phyloP scores from a whole-genome alignment of 225 moss, liverwort and hornwort genomes.

The Pseudoscleropodium purum region DNA sequence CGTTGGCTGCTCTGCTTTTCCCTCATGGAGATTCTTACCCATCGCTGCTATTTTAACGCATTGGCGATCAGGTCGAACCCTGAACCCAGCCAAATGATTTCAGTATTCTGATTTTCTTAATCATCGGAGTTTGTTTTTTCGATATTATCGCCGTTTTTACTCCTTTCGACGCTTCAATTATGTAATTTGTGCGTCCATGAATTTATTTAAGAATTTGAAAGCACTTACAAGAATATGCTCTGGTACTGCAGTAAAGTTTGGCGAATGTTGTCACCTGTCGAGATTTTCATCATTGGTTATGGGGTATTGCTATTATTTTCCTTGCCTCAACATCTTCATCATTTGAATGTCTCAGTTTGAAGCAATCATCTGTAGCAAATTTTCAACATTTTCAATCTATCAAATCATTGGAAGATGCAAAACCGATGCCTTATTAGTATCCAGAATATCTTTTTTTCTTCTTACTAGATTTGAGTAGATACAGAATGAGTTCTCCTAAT shows the following conservation, averaged over 20 bases:
- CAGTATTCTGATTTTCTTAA: not conserved
- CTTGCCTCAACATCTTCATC: not conserved
- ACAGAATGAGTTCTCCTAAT: not conserved
- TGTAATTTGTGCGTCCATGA: not conserved
- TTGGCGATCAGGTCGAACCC: conserved; percentile 69
- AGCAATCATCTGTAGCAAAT: not conserved
- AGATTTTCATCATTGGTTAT: conserved; percentile 86
- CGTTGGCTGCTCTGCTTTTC: conserved; percentile 82
- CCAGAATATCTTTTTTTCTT: not conserved
- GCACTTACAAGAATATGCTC: not conserved
- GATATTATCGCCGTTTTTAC: not conserved
- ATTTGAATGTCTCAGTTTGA: not conserved
- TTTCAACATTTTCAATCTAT: not conserved
- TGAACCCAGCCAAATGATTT: not conserved
- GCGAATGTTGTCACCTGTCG: conserved; percentile 78
- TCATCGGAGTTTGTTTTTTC: not conserved
- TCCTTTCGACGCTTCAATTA: not conserved
- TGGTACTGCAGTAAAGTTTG: conserved; percentile 75
- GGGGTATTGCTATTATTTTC: conserved; percentile 45
- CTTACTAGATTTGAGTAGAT: not conserved
- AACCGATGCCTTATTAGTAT: not conserved
- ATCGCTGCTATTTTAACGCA: conserved; percentile 84
- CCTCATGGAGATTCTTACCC: conserved; percentile 83
- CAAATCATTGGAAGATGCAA: not conserved
- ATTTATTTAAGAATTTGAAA: not conserved